Base-by-base conservation (phyloP, 768 basidiomycete species). In the Boletus sp. region DNA sequence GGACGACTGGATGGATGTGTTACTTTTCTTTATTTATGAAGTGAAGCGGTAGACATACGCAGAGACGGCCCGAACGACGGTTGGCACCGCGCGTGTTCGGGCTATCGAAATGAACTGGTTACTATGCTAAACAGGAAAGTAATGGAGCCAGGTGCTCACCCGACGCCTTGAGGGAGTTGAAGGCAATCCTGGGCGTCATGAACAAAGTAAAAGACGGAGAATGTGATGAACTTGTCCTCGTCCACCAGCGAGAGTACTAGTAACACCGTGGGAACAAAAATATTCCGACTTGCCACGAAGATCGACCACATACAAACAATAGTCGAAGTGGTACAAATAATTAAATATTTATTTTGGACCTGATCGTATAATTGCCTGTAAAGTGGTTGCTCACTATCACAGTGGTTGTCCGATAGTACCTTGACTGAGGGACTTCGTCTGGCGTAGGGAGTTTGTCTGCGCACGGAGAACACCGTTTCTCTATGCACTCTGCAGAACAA, bases 101-200 rank as follows among this genome's bases (percentile, higher is more conserved):
- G 77, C 84, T 85, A 56, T 39, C 56, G 44, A 54, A 54, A 57
- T 38, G 38, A 52, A 15, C 42, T 10, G 5, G 17, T 37, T 15
- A 41, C 29, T n/a, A 4, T 1, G 25, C 33, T 23, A 21, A 1
- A 7, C 41, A n/a, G 11, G 45, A 0, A 19, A 0, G 7, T 1
- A 10, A 15, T 11, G 4, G 2, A 21, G 23, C 21, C 11, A 33
- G 38, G 11, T 9, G 65, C 79, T 55, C 57, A 84, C 86, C 81
- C 62, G 81, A 82, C 54, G 78, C 79, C 72, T 82, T 77, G 67
- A 88, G 74, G 47, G 85, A 75, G 76, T 74, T 81, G 62, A 85
- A 70, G 70, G 83, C 84, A 73, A 87, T 81, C 79, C 84, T 83
- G 69, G 85, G 85, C 60, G 84, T 84, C 85, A 87, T 87, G 61